Conservation (phyloP, 208 protist species). For the Novymonas esmeraldas region DNA sequence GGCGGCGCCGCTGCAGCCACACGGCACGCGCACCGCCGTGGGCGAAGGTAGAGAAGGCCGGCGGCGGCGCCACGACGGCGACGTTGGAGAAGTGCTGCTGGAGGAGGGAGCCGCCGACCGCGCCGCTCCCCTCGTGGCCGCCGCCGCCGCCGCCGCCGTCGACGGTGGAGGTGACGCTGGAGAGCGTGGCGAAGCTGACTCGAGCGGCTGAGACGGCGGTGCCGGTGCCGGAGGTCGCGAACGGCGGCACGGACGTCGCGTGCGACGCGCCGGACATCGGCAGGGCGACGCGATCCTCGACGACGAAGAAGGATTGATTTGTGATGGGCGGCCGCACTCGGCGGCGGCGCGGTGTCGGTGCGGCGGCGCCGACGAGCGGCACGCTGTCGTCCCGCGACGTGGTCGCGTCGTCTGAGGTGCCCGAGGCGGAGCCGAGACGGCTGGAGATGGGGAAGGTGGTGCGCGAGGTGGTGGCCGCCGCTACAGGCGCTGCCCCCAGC, state of each 20-base stretch:
- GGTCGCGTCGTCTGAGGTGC: conserved; percentile 3
- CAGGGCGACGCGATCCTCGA: conserved; percentile 38
- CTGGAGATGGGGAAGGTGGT: not conserved
- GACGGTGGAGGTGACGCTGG: conserved; percentile 3
- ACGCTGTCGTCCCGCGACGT: conserved; percentile 17
- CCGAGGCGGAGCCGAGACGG: conserved; percentile 4
- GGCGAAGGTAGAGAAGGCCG: conserved; percentile 11
- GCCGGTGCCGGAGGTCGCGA: not conserved
- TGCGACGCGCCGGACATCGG: conserved; percentile 3
- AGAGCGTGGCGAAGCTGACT: conserved; percentile 14
- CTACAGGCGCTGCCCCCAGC: not conserved
- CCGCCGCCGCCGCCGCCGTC: not conserved
- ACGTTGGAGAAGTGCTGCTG: conserved; percentile 9
- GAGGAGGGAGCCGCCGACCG: not conserved
- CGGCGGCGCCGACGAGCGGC: conserved; percentile 16
- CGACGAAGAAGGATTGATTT: conserved; percentile 60
- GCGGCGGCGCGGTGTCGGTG: conserved; percentile 7
- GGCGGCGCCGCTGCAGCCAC: conserved; percentile 25
- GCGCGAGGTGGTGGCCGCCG: not conserved
- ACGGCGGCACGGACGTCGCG: not conserved
- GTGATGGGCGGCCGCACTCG: conserved; percentile 31
- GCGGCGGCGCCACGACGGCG: conserved; percentile 22
- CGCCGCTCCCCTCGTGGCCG: not conserved
- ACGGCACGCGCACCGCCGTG: conserved; percentile 8
- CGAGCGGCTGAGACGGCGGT: conserved; percentile 1